phyloP scores from a whole-genome alignment of 148 eudicot species.

The Rheum nobile region DNA sequence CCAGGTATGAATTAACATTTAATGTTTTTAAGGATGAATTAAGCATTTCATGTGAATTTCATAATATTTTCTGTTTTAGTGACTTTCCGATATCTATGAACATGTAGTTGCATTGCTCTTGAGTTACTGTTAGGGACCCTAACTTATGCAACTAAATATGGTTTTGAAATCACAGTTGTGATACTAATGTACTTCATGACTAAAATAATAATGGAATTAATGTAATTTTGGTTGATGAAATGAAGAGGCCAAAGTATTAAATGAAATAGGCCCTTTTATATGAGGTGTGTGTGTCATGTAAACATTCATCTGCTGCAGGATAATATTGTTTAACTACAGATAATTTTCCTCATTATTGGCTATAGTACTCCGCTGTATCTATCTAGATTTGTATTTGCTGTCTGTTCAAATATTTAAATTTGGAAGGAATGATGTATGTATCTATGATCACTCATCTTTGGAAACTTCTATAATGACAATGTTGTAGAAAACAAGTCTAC shows the following conservation, averaged over 20 bases:
- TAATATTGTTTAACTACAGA: background rate
- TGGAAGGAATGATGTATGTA: background rate
- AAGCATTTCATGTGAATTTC: background rate
- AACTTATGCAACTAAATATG: background rate
- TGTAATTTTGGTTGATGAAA: background rate
- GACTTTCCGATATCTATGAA: background rate
- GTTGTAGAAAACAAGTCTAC: background rate
- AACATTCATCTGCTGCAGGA: too few species aligned
- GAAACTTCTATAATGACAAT: background rate
- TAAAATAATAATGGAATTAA: background rate
- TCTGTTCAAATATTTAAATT: background rate
- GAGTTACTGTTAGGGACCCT: background rate
- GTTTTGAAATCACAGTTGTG: too few species aligned
- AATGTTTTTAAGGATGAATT: background rate
- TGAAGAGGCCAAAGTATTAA: background rate
- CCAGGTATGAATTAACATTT: conserved; percentile 40
- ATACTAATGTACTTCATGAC: background rate
- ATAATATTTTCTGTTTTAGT: background rate
- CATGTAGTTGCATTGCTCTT: background rate
- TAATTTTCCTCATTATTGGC: background rate
- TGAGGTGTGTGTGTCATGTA: too few species aligned
- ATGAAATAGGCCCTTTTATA: background rate
- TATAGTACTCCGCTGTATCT: background rate
- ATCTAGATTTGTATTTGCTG: background rate
- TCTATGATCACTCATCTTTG: background rate